phyloP scores from a whole-genome alignment of 2,329 filamentous ascomycete genomes.

The Monosporascus sp. region DNA sequence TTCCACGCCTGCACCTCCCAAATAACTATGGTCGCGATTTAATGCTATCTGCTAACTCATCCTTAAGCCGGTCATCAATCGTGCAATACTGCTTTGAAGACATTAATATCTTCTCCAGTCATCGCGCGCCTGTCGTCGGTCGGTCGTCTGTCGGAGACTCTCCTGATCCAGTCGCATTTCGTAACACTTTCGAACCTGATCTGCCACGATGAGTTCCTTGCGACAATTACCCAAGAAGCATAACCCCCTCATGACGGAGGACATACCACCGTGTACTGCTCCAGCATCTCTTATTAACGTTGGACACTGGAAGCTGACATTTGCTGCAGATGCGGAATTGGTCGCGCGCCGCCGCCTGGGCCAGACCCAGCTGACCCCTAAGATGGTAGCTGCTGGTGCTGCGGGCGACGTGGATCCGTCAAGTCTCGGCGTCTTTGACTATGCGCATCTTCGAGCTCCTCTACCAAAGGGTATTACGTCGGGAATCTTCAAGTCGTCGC shows the following conservation, averaged over 20 bases:
- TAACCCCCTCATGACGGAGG: slow-evolving; percentile 63
- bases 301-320: slow-evolving; percentile 11
- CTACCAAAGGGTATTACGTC: slow-evolving; percentile 87
- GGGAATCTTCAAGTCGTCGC: slow-evolving; percentile 85
- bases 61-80: not conserved
- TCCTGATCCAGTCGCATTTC: slow-evolving; percentile 15
- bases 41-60: not conserved
- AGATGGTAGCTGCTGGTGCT: slow-evolving; percentile 67
- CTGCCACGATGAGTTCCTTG: slow-evolving; percentile 31
- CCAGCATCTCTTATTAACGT: slow-evolving; percentile 3
- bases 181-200: slow-evolving; percentile 1
- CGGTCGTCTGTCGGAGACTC: slow-evolving; percentile 4
- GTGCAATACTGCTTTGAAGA: not conserved
- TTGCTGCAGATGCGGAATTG: slow-evolving; percentile 60
- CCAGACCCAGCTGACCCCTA: slow-evolving; percentile 84
- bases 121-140: not conserved
- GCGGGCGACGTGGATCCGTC: slow-evolving; percentile 67
- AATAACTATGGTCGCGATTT: not conserved
- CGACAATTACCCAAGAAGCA: slow-evolving; percentile 53
- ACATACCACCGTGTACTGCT: slow-evolving; percentile 56
- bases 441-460: slow-evolving; percentile 89
- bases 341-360: slow-evolving; percentile 82
- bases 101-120: not conserved
- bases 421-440: slow-evolving; percentile 83
- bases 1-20: not conserved